Base-by-base conservation (phyloP, 2,329 filamentous ascomycete genomes). In the Didymella lethalis region DNA sequence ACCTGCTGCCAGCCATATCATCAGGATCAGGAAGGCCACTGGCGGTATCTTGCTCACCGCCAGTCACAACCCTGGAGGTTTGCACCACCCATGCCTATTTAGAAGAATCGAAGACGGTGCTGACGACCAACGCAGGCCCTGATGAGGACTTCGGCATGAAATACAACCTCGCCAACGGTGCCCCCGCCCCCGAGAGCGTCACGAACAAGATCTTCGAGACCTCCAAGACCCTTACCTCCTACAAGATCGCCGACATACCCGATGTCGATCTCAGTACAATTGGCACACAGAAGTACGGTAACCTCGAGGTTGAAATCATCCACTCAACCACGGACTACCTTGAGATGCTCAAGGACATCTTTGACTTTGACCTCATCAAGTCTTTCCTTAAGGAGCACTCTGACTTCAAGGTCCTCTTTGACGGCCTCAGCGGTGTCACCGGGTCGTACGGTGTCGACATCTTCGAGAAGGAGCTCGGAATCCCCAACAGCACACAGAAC, bases 61-160 rank as follows among this genome's bases (percentile, higher is more conserved):
- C 69, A 97, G 93, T 78, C 95, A 99, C 85, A 99, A 99, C 83
- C 93, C 95, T 61, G 95, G 95, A 79, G 95, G 94, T 94, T 83
- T 79, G 52, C 23, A 18, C 11, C 14, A 6, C 14, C 16, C 18
- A 4, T 8, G 26, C n/a, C 2, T 16, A 1, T 14, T 4, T 28
- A 8, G 23, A 32, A 20, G 11, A 28, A 7, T 20, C 8, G 7
- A 14, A 7, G 16, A n/a, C 32, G 41, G 12, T 51, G 38, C 56
- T 59, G 25, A 59, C 32, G 11, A 32, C 26, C 6, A 18, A 16
- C 3, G 11, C 69, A 96, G 92, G 93, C 50, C 95, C 95, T 63
- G 90, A 87, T 70, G 90, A 95, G 77, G 95, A 99, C 81, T 99
- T 99, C 73, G 95, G 95, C 71, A 99, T 99, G 88, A 99, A 99